A percentile compares a stretch with the other conserved stretches of the same genome.
These are phyloP conservation scores for Phyllosticta paracitricarpa DNA, from an alignment of 2,329 filamentous ascomycete species.

Conservation along the genomic window DNA sequence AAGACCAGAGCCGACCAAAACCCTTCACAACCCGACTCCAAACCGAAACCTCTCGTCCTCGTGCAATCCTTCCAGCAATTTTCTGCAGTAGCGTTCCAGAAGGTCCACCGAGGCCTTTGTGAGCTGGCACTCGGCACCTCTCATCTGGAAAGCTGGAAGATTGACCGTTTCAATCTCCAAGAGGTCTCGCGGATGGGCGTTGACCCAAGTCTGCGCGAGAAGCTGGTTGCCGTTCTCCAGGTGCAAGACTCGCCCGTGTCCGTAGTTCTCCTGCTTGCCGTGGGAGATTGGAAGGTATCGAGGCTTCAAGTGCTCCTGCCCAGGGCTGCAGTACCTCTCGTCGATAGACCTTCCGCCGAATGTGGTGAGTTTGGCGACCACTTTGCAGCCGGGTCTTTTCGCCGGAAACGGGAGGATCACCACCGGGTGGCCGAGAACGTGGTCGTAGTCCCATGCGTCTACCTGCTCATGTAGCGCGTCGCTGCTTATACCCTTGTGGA, in stretches of 20 bases:
- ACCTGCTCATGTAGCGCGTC: too few species aligned
- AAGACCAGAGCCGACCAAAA: too few species aligned
- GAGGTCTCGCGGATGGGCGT: not conserved
- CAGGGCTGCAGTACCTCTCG: not conserved
- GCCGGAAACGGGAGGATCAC: not conserved
- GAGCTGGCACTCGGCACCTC: not conserved
- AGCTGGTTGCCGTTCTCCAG: not conserved
- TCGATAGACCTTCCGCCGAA: not conserved
- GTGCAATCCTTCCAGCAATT: too few species aligned
- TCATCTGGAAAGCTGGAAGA: not conserved
- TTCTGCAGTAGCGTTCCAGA: not conserved
- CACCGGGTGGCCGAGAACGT: not conserved
- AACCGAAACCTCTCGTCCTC: too few species aligned
- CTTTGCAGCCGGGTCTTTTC: too few species aligned
- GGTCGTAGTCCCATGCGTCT: too few species aligned
- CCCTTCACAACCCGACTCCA: too few species aligned
- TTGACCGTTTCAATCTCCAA: not conserved
- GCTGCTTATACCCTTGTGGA: too few species aligned
- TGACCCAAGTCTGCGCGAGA: not conserved
- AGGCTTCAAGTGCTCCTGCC: not conserved
- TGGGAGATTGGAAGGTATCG: not conserved
- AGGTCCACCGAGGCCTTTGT: not conserved
- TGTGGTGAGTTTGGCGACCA: not conserved
- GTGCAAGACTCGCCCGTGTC: not conserved
- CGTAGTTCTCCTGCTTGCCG: not conserved